Evolutionary conservation across 768 basidiomycete species (phyloP).

Genomic region (Boletus edulis): DNA sequence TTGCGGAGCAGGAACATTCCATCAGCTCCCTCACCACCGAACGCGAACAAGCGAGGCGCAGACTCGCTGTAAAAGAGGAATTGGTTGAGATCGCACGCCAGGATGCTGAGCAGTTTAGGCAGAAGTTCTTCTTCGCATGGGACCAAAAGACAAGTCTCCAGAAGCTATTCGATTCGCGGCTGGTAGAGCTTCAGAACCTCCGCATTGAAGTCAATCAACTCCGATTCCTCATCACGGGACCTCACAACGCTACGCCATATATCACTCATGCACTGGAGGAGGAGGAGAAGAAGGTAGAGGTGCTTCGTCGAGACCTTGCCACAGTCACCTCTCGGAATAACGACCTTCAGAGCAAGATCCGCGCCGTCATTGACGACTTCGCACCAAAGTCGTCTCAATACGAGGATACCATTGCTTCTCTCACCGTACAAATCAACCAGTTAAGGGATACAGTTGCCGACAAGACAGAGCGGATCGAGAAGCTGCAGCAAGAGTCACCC

Average conservation of each 20-base stretch:
- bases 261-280: not conserved
- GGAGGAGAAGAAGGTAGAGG: not conserved
- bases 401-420: not conserved
- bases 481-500: not conserved
- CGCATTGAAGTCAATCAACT: not conserved
- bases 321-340: not conserved
- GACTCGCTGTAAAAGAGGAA: not conserved
- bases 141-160: not conserved
- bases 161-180: not conserved
- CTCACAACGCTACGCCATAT: no score
- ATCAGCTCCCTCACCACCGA: not conserved
- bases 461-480: not conserved
- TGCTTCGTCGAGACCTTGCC: conserved; percentile 2
- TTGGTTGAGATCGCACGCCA: not conserved
- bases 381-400: conserved; percentile 1
- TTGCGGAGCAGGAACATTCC: conserved; percentile 1
- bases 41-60: not conserved
- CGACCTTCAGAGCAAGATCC: not conserved
- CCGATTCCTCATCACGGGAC: not conserved
- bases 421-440: not conserved
- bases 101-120: not conserved
- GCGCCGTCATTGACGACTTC: not conserved
- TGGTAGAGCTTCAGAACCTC: not conserved
- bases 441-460: not conserved
- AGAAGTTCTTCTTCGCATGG: not conserved